Evolutionary conservation across 495 filamentous ascomycete genomes (phyloP).

Genomic region (Aspergillus baeticus): DNA sequence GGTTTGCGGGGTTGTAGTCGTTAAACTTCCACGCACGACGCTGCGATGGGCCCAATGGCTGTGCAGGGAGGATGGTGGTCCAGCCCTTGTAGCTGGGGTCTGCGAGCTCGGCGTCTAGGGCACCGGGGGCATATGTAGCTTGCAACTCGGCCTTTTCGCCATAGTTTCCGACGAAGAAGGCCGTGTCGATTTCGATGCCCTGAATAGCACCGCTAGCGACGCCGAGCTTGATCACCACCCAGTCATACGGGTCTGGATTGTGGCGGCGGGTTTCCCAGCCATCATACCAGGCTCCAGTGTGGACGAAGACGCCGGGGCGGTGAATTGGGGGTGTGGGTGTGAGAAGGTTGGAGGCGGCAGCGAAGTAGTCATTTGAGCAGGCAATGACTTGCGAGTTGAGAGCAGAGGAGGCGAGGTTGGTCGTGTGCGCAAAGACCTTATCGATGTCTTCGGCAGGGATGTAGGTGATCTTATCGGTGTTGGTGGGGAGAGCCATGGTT

Average conservation of each 20-base stretch:
- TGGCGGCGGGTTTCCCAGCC: constrained; percentile 93
- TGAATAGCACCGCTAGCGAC: constrained; percentile 72
- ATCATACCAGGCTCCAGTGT: constrained; percentile 90
- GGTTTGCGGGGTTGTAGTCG: constrained; percentile 39
- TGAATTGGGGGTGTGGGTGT: constrained; percentile 73
- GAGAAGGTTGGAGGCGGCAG: constrained; percentile 74
- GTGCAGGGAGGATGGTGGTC: constrained; percentile 68
- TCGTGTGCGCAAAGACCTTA: constrained; percentile 56
- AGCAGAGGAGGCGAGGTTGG: constrained; percentile 74
- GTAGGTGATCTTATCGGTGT: constrained; percentile 15
- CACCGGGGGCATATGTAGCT: constrained; percentile 61
- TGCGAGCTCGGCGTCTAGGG: constrained; percentile 58
- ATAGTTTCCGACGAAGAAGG: constrained; percentile 85
- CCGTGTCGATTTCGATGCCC: constrained; percentile 84
- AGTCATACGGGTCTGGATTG: constrained; percentile 77
- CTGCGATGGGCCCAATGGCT: constrained; percentile 73
- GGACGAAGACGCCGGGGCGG: constrained; percentile 78
- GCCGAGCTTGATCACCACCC: constrained; percentile 78
- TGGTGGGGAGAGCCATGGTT: constrained; percentile 14
- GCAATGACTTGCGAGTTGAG: constrained; percentile 73
- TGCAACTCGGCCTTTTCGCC: constrained; percentile 82
- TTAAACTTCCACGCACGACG: constrained; percentile 77
- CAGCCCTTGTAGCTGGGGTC: constrained; percentile 60
- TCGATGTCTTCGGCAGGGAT: constrained; percentile 64
- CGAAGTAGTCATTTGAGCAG: constrained; percentile 89